Conservation (phyloP, 2,329 filamentous ascomycete genomes). For the Colletotrichum paranaense region DNA sequence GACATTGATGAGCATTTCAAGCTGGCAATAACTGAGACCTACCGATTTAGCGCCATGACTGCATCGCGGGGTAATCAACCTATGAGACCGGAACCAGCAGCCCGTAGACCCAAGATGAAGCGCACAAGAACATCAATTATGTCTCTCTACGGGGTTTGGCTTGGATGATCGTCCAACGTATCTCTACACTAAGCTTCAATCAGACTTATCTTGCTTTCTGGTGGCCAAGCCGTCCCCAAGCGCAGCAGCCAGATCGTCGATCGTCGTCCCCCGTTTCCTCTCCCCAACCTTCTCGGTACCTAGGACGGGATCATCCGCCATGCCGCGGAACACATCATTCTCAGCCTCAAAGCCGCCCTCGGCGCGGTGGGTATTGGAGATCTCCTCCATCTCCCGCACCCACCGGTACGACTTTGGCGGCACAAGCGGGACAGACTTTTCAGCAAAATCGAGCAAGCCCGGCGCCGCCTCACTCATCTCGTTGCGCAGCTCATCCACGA, state of each 20-base stretch:
- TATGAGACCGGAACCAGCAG: neutral
- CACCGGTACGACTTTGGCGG: conserved; percentile 83
- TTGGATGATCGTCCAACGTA: neutral
- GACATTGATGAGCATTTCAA: neutral
- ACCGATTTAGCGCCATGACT: neutral
- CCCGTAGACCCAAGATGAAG: neutral
- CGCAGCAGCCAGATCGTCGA: conserved; percentile 66
- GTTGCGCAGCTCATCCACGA: conserved; percentile 67
- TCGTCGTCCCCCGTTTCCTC: conserved; percentile 64
- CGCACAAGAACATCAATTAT: neutral
- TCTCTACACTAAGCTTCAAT: neutral
- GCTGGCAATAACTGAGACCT: neutral
- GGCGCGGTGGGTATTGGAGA: conserved; percentile 71
- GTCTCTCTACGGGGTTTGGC: neutral
- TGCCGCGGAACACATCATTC: conserved; percentile 64
- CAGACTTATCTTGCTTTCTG: conserved; percentile 52
- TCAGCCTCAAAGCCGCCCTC: conserved; percentile 70
- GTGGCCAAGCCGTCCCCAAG: conserved; percentile 58
- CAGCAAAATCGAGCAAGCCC: conserved; percentile 54
- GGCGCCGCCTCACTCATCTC: conserved; percentile 66
- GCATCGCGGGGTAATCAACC: neutral
- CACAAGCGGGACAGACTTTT: conserved; percentile 67
- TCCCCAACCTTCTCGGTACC: conserved; percentile 68
- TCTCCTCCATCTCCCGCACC: conserved; percentile 83
- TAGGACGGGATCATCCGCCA: conserved; percentile 70